Base-by-base conservation (phyloP, 176 grass and related monocot species). In the Oryza meyeriana region DNA sequence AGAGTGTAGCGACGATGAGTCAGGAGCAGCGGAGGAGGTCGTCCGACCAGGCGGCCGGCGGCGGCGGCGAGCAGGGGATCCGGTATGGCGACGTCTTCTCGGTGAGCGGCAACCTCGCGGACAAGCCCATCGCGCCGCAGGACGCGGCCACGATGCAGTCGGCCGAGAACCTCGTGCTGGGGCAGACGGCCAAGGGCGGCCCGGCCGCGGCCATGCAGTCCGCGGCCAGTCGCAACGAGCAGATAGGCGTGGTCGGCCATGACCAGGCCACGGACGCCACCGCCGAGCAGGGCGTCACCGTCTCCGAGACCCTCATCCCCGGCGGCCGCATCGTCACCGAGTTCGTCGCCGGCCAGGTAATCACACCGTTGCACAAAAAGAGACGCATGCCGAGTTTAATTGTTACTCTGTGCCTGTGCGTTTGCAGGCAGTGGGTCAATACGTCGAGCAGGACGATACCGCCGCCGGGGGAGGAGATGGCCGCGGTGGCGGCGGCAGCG, bases 111-210 rank as follows among this genome's bases (percentile, higher is more conserved):
- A 48, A 69, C 22, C 88, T 97, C 7, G 87, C 83, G 0, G 48
- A 24, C 18, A 52, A 92, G 81, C 30, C 83, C 16, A 78, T 97
- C 11, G 88, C 83, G 4, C 92, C 90, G 40, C 52, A 79, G 81
- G 94, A 97, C 68, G 90, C 92, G 33, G 88, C 85, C 8, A 90
- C 89, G 92, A 94, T 92, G 94, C 85, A 90, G 75, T 85, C 92
- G 0, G 92, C 85, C 0, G 85, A 94, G 87, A 86, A 12, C 76
- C 12, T 66, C 7, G 85, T 79, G 33, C 66, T 97, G 1, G 94
- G 92, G 12, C 80, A 87, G 45, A 85, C 85, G 0, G 48, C 65
- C 14, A 87, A 69, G 74, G 91, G 91, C 55, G 87, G 91, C 0
- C 83, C 91, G 3, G 91, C 94, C 1, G 75, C 91, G 8, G 17